Evolutionary conservation across 169 alveolate species (phyloP).

Genomic region (Sarcocystis neurona): DNA sequence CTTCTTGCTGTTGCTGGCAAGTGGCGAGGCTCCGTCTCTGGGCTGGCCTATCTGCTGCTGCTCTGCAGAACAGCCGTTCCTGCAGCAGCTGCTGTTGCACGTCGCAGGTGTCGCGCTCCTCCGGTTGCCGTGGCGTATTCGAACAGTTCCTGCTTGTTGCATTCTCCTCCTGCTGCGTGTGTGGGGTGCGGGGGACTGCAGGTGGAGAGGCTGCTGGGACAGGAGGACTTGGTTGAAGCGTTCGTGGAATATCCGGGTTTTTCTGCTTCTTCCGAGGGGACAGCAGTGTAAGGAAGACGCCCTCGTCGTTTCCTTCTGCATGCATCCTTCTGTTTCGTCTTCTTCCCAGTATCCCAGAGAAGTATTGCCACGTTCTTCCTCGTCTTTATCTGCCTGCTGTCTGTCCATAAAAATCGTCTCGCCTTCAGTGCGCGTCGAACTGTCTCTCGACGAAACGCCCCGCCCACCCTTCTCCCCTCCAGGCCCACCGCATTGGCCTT

Average conservation of each 20-base stretch:
- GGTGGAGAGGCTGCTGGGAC: slow-evolving; percentile 58
- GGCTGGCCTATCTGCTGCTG: not conserved
- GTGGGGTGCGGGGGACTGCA: not conserved
- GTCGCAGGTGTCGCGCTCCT: not conserved
- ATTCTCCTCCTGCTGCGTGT: not conserved
- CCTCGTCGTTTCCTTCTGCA: not conserved
- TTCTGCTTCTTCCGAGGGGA: not conserved
- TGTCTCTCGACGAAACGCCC: not conserved
- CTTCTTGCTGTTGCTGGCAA: not conserved
- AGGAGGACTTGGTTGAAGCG: slow-evolving; percentile 27
- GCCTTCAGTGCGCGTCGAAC: slow-evolving; percentile 9
- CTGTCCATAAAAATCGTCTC: slow-evolving; percentile 22
- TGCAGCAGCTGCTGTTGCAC: not conserved
- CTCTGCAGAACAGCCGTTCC: not conserved
- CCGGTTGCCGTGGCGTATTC: not conserved
- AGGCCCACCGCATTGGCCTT: no score
- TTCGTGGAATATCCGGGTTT: slow-evolving; percentile 48
- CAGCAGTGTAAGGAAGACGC: not conserved
- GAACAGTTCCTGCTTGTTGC: not conserved
- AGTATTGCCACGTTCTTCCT: not conserved
- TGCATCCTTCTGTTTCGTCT: not conserved
- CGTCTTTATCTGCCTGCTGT: not conserved
- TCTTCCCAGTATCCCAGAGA: not conserved
- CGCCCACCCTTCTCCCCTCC: no score
- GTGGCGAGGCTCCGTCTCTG: no score